These are phyloP conservation scores for Pyrenophora graminea DNA, from an alignment of 2,329 filamentous ascomycete species.

Conservation along the genomic window DNA sequence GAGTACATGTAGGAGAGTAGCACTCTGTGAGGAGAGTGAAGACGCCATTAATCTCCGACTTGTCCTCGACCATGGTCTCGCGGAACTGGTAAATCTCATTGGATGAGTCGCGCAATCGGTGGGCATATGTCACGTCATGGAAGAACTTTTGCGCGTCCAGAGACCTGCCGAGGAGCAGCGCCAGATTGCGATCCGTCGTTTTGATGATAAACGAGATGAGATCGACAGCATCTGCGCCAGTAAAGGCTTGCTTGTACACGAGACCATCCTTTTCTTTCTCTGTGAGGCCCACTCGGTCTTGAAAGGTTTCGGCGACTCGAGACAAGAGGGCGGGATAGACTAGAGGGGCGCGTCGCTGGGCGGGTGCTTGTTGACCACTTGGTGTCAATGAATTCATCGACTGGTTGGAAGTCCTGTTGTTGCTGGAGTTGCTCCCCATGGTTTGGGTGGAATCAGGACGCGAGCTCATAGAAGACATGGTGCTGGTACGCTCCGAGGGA, in stretches of 20 bases:
- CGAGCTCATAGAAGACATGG: slow-evolving; percentile 56
- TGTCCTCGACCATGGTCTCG: slow-evolving; percentile 86
- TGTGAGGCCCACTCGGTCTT: slow-evolving; percentile 80
- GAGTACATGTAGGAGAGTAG: slow-evolving; percentile 95
- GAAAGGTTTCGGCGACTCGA: slow-evolving; percentile 90
- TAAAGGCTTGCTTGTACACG: slow-evolving; percentile 96
- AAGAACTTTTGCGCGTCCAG: slow-evolving; percentile 98
- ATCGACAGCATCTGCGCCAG: slow-evolving; percentile 92
- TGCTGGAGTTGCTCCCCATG: slow-evolving; percentile 25
- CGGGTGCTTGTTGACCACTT: slow-evolving; percentile 52
- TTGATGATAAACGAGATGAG: slow-evolving; percentile 95
- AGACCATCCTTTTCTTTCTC: slow-evolving; percentile 96
- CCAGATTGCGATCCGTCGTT: slow-evolving; percentile 93
- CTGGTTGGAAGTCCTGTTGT: slow-evolving; percentile 46
- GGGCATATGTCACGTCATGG: slow-evolving; percentile 98
- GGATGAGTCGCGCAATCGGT: slow-evolving; percentile 89
- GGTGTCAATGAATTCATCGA: slow-evolving; percentile 46
- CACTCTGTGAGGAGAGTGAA: slow-evolving; percentile 96
- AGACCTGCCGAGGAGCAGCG: slow-evolving; percentile 84
- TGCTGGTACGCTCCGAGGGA: slow-evolving; percentile 65
- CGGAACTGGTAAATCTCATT: slow-evolving; percentile 96
- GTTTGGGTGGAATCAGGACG: slow-evolving; percentile 45
- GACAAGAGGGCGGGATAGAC: slow-evolving; percentile 94
- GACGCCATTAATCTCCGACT: slow-evolving; percentile 87
- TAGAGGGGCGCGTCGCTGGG: slow-evolving; percentile 70